A percentile compares a stretch with the other conserved stretches of the same genome.
phyloP scores from a whole-genome alignment of 2,329 filamentous ascomycete genomes.

The Ophiostoma pallidulum region DNA sequence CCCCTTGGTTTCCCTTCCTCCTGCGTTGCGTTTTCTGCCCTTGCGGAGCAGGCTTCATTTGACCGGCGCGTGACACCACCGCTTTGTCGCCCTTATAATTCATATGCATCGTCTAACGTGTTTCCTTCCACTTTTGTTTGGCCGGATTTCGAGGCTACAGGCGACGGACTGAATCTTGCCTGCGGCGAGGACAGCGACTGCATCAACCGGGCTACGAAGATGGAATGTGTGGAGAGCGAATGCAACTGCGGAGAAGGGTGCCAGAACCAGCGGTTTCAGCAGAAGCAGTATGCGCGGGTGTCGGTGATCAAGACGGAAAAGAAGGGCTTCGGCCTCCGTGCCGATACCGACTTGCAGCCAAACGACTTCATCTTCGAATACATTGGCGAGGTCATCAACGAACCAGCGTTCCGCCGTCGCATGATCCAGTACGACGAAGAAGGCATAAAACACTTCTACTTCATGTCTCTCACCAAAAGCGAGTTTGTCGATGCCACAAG shows the following conservation, averaged over 20 bases:
- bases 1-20: constrained; percentile 12
- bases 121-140: constrained; percentile 17
- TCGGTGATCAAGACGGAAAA: constrained; percentile 97
- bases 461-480: constrained; percentile 95
- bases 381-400: constrained; percentile 95
- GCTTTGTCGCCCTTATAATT: too few species aligned
- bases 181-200: constrained; percentile 96
- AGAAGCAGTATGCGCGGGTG: constrained; percentile 79
- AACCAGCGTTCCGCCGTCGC: constrained; percentile 76
- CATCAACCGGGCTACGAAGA: constrained; percentile 96
- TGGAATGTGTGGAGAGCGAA: constrained; percentile 77
- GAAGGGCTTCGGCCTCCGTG: constrained; percentile 87
- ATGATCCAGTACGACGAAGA: constrained; percentile 92
- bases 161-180: constrained; percentile 61
- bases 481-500: constrained; percentile 98
- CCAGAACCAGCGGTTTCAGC: constrained; percentile 91
- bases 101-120: too few species aligned
- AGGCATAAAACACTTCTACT: constrained; percentile 98
- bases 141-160: too few species aligned
- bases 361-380: constrained; percentile 98
- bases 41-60: too few species aligned
- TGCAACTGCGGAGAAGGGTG: constrained; percentile 82
- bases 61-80: too few species aligned
- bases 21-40: not conserved
- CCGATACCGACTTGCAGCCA: constrained; percentile 64